These are phyloP conservation scores for Exsudoporus floridanus DNA, from an alignment of 1,284 basidiomycete genomes.

Conservation along the genomic window DNA sequence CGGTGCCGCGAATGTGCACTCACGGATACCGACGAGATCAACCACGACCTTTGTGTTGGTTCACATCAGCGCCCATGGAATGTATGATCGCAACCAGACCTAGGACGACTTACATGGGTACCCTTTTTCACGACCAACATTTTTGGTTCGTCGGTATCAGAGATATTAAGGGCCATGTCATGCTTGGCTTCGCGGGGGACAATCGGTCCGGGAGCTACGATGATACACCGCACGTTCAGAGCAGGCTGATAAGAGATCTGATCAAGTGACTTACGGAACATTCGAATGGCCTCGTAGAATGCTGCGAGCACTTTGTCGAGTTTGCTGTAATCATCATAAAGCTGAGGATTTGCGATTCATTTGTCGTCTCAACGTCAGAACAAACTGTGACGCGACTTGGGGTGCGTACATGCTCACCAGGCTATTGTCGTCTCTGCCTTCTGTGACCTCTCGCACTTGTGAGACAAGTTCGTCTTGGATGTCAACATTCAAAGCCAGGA, in stretches of 20 bases:
- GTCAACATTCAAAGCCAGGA: constrained; percentile 43
- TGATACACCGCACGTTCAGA: constrained; percentile 4
- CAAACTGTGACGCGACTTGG: constrained; percentile 29
- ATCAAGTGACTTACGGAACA: constrained; percentile 49
- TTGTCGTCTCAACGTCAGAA: no score
- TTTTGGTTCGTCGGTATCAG: constrained; percentile 14
- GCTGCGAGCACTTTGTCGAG: constrained; percentile 46
- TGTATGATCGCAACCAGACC: no score
- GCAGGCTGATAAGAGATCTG: not conserved
- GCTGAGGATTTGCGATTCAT: no score
- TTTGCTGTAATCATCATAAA: constrained; percentile 41
- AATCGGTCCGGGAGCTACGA: constrained; percentile 19
- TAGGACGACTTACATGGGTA: constrained; percentile 21
- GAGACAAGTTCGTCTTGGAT: constrained; percentile 50
- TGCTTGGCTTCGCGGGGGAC: constrained; percentile 25
- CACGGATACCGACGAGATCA: not conserved
- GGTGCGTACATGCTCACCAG: no score
- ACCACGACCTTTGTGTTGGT: not conserved
- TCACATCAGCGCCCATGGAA: not conserved
- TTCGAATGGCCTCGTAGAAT: constrained; percentile 46
- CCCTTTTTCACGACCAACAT: constrained; percentile 33
- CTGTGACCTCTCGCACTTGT: constrained; percentile 40
- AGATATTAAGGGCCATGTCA: constrained; percentile 21
- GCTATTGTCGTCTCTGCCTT: constrained; percentile 41
- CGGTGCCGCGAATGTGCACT: not conserved